These are phyloP conservation scores for Paspalum notatum DNA, from an alignment of 176 grass and related monocot genomes.

Conservation along the genomic window DNA sequence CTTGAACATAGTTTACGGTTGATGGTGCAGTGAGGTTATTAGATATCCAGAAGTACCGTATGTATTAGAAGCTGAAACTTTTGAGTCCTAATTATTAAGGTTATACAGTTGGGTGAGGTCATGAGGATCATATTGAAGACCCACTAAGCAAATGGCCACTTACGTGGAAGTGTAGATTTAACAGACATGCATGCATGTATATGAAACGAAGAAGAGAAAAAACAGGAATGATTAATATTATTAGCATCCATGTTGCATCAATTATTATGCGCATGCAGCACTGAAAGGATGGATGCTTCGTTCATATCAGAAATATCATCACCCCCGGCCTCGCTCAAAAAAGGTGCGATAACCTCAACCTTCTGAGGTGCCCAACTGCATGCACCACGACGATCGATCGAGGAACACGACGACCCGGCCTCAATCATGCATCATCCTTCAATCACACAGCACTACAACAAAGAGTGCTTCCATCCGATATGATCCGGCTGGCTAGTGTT, in stretches of 20 bases:
- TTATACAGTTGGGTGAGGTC: not conserved
- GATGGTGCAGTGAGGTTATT: not conserved
- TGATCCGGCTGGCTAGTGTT: constrained; percentile 15
- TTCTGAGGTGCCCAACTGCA: constrained; percentile 28
- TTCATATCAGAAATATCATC: constrained; percentile 31
- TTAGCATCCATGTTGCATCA: constrained; percentile 19
- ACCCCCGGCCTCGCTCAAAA: not conserved
- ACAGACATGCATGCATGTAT: constrained; percentile 25
- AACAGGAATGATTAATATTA: not conserved
- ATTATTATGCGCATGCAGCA: constrained; percentile 32
- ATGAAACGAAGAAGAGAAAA: not conserved
- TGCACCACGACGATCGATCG: not conserved
- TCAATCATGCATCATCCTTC: constrained; percentile 18
- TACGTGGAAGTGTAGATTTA: not conserved
- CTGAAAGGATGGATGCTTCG: not conserved
- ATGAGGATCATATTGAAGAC: not conserved
- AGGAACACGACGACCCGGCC: not conserved
- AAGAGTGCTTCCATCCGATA: not conserved
- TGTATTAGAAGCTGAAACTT: not conserved
- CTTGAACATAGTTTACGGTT: not conserved
- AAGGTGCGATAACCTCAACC: constrained; percentile 33
- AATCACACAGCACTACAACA: constrained; percentile 35
- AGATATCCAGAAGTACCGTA: too few species aligned
- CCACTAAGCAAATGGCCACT: constrained; percentile 9
- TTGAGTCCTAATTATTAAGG: not conserved